These are phyloP conservation scores for Nannochloropsis salina DNA, from an alignment of 108 stramenopile species.

Conservation along the genomic window DNA sequence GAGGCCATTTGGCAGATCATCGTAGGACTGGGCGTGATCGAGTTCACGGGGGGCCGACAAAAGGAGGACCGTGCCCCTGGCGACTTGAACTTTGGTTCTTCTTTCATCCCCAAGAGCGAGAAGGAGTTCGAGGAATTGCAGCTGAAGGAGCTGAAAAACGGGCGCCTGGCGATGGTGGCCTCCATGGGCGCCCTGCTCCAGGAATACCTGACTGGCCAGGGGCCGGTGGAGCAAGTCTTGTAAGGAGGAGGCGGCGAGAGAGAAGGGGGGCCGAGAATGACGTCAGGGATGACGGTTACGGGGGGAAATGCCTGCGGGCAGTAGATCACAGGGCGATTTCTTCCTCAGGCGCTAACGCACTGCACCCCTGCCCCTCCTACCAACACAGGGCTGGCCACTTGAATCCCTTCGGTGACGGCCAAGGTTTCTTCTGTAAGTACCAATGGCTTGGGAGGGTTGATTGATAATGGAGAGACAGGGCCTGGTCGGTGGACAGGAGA, in stretches of 20 bases:
- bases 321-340: no score
- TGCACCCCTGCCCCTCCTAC: background rate
- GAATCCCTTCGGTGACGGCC: constrained; percentile 47
- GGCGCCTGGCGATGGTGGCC: constrained; percentile 90
- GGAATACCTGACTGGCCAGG: constrained; percentile 39
- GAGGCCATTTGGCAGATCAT: constrained; percentile 25
- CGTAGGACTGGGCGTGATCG: constrained; percentile 34
- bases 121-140: constrained; percentile 64
- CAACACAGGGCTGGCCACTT: constrained; percentile 35
- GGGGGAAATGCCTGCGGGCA: no score
- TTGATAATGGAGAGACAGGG: no score
- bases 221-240: constrained; percentile 33
- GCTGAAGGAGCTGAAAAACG: constrained; percentile 81
- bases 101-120: constrained; percentile 59
- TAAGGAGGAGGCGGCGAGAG: background rate
- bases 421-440: constrained; percentile 38
- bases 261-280: background rate
- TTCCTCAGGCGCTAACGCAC: no score
- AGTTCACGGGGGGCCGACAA: constrained; percentile 42
- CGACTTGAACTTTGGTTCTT: constrained; percentile 78
- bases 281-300: background rate
- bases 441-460: no score
- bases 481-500: no score
- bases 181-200: constrained; percentile 64
- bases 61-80: constrained; percentile 63